phyloP scores from a whole-genome alignment of 73 alveolate genomes.

The Paramecium caudatum region DNA sequence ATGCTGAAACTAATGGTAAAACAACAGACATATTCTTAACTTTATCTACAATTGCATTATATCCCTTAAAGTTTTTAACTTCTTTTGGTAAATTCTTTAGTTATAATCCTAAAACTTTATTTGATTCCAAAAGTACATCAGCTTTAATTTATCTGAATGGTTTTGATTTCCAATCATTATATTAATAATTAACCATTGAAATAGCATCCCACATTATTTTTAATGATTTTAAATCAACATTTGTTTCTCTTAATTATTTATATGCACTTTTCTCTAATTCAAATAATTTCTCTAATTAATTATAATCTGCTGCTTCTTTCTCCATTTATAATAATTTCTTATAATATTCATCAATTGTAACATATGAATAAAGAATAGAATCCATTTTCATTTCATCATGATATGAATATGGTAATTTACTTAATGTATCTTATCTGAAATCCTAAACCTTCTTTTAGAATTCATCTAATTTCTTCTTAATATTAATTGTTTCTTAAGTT shows the following conservation, averaged over 20 bases:
- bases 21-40: slow-evolving; percentile 98
- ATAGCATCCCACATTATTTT: slow-evolving; percentile 99
- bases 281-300: slow-evolving; percentile 94
- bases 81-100: slow-evolving; percentile 94
- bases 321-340: slow-evolving; percentile 89
- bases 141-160: slow-evolving; percentile 99
- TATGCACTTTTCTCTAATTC: slow-evolving; percentile 95
- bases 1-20: slow-evolving; percentile 95
- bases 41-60: slow-evolving; percentile 89
- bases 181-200: slow-evolving; percentile 91
- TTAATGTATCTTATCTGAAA: slow-evolving; percentile 95
- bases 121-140: slow-evolving; percentile 96
- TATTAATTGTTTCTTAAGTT: slow-evolving; percentile 96
- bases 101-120: slow-evolving; percentile 93
- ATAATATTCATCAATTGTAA: slow-evolving; percentile 87
- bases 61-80: slow-evolving; percentile 91
- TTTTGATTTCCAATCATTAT: slow-evolving; percentile 99
- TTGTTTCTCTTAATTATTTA: slow-evolving; percentile 97
- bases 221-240: slow-evolving; percentile 92
- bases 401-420: slow-evolving; percentile 91
- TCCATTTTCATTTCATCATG: slow-evolving; percentile 83
- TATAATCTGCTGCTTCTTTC: slow-evolving; percentile 90
- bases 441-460: slow-evolving; percentile 91
- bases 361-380: slow-evolving; percentile 91
- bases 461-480: slow-evolving; percentile 90